These are phyloP conservation scores for Sporothrix inflata DNA, from an alignment of 2,329 filamentous ascomycete genomes.

Conservation along the genomic window DNA sequence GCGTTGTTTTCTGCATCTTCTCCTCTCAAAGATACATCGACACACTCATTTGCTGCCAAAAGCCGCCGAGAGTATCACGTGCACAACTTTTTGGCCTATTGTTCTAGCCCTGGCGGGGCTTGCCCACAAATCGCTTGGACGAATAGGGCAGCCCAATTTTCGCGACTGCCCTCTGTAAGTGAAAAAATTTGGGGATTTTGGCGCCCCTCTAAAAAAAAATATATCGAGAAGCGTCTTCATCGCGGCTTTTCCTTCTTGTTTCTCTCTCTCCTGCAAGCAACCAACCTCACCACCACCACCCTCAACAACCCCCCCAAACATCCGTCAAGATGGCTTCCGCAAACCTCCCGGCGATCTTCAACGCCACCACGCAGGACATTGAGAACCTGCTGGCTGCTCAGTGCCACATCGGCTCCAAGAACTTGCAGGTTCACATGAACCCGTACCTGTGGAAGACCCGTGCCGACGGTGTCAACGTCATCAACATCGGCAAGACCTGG, in stretches of 20 bases:
- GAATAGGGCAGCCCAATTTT: conserved; percentile 32
- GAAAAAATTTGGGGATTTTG: conserved; percentile 28
- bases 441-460: conserved; percentile 99
- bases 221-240: conserved; percentile 25
- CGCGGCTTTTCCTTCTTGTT: conserved; percentile 10
- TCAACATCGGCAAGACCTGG: conserved; percentile 99
- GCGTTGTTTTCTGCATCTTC: not conserved
- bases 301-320: conserved; percentile 28
- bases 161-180: conserved; percentile 14
- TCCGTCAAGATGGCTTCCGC: conserved; percentile 86
- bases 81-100: not conserved
- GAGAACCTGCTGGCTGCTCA: conserved; percentile 99
- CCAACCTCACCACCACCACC: conserved; percentile 30
- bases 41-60: not conserved
- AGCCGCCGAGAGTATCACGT: conserved; percentile 26
- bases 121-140: conserved; percentile 30
- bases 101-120: conserved; percentile 29
- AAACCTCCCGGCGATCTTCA: conserved; percentile 93
- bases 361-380: conserved; percentile 97
- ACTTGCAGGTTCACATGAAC: conserved; percentile 93
- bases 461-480: conserved; percentile 95
- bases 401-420: conserved; percentile 97
- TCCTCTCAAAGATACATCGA: not conserved
- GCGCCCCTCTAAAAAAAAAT: conserved; percentile 32
- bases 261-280: conserved; percentile 32